phyloP scores from a whole-genome alignment of 371 early-diverging fungal genomes.

The Syncephalastrum contaminatum region DNA sequence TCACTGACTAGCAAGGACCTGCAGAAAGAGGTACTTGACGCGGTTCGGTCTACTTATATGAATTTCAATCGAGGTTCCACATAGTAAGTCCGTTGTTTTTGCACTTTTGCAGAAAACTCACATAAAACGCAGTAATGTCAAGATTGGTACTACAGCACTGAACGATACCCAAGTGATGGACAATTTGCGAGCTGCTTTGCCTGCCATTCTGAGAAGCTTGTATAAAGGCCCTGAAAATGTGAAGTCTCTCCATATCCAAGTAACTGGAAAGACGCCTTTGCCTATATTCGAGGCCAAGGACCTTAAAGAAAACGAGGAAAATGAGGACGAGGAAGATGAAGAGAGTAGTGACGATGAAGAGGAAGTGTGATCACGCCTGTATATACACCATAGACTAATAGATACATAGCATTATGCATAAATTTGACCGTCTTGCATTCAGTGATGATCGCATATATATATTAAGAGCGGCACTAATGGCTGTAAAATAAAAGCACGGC shows the following conservation, averaged over 20 bases:
- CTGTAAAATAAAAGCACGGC: too few relatives aligned
- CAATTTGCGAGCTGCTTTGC: conserved; percentile 70
- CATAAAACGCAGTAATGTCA: conserved; percentile 53
- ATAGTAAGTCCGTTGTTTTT: conserved; percentile 42
- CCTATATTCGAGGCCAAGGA: conserved; percentile 65
- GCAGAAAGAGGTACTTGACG: conserved; percentile 69
- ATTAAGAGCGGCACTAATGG: too few relatives aligned
- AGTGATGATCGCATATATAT: too few relatives aligned
- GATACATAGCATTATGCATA: not conserved
- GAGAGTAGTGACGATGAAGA: conserved; percentile 14
- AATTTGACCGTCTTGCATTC: not conserved
- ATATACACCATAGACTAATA: not conserved
- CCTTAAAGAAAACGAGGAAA: conserved; percentile 25
- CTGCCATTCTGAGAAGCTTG: conserved; percentile 57
- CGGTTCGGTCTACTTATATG: conserved; percentile 77
- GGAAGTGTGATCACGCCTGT: not conserved
- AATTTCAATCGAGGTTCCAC: conserved; percentile 69
- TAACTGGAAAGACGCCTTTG: conserved; percentile 73
- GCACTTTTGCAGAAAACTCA: not conserved
- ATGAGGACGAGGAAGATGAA: conserved; percentile 26
- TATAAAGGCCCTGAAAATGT: conserved; percentile 79
- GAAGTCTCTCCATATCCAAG: conserved; percentile 78
- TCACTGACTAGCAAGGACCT: conserved; percentile 64
- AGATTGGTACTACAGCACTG: conserved; percentile 66
- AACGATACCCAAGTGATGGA: conserved; percentile 65